These are phyloP conservation scores for Paralagenidium karlingii DNA, from an alignment of 352 stramenopile genomes.

Conservation along the genomic window DNA sequence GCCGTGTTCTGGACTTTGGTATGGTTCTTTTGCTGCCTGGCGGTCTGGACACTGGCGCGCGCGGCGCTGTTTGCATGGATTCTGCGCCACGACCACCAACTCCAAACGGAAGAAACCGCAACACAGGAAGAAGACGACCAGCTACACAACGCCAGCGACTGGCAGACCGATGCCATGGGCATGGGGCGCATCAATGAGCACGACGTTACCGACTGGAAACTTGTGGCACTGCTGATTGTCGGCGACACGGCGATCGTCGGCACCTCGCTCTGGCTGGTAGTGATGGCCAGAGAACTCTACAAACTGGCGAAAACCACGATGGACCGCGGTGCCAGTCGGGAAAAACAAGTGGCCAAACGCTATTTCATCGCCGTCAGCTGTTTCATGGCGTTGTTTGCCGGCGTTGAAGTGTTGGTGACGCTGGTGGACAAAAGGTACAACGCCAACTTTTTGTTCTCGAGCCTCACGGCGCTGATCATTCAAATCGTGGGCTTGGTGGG, in stretches of 20 bases:
- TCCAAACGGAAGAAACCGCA: too few species aligned
- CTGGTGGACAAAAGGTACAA: too few species aligned
- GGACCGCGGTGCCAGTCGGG: conserved; percentile 15
- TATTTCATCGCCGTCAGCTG: conserved; percentile 24
- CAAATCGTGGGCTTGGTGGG: conserved; percentile 21
- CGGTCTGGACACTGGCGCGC: conserved; percentile 41
- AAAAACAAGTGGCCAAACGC: conserved; percentile 8
- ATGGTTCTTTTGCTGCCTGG: conserved; percentile 45
- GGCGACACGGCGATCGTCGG: conserved; percentile 27
- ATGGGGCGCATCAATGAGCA: conserved; percentile 19
- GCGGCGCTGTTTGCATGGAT: conserved; percentile 27
- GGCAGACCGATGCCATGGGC: conserved; percentile 7
- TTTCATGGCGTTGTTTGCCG: conserved; percentile 18
- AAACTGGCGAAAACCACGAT: conserved; percentile 21
- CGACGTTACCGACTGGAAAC: conserved; percentile 19
- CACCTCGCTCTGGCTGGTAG: conserved; percentile 31
- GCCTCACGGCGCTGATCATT: conserved; percentile 20
- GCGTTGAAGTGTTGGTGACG: conserved; percentile 16
- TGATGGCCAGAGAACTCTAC: conserved; percentile 26
- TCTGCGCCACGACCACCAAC: conserved; percentile 2
- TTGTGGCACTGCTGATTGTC: conserved; percentile 20
- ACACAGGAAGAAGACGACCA: too few species aligned
- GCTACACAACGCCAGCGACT: conserved; percentile 1
- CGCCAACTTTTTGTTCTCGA: conserved; percentile 15
- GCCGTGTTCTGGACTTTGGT: conserved; percentile 32